These are phyloP conservation scores for Neurospora sublineolata DNA, from an alignment of 495 filamentous ascomycete genomes.

Conservation along the genomic window DNA sequence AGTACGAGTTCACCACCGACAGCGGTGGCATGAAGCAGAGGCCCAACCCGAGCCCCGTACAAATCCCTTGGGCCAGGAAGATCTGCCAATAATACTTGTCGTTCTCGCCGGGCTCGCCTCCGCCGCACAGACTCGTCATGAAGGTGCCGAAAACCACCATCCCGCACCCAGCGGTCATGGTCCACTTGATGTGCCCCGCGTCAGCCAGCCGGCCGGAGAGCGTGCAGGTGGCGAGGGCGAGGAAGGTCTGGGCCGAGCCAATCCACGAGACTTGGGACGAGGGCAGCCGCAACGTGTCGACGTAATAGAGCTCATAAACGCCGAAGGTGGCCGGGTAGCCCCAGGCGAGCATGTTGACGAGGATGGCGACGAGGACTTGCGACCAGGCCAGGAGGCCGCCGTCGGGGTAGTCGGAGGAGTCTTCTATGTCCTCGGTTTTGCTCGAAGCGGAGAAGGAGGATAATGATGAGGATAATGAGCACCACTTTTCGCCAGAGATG, in stretches of 20 bases:
- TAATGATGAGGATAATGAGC: not conserved
- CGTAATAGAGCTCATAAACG: constrained; percentile 37
- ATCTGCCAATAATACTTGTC: constrained; percentile 33
- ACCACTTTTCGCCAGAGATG: not conserved
- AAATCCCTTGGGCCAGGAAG: constrained; percentile 33
- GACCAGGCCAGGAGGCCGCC: constrained; percentile 31
- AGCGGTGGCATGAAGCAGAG: constrained; percentile 34
- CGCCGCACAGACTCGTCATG: constrained; percentile 28
- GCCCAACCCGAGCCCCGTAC: constrained; percentile 30
- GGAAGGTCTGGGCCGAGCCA: constrained; percentile 34
- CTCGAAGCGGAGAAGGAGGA: not conserved
- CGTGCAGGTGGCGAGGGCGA: constrained; percentile 28
- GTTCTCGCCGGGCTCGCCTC: not conserved
- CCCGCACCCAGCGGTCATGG: constrained; percentile 22
- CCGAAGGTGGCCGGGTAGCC: constrained; percentile 34
- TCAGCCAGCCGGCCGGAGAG: constrained; percentile 31
- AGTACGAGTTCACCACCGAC: constrained; percentile 30
- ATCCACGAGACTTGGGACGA: constrained; percentile 35
- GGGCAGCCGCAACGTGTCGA: constrained; percentile 30
- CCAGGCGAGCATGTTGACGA: constrained; percentile 32
- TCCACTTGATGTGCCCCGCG: constrained; percentile 29
- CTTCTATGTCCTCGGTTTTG: constrained; percentile 1
- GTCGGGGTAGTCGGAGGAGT: constrained; percentile 23
- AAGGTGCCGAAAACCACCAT: constrained; percentile 32
- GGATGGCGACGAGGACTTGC: constrained; percentile 28